Conservation (phyloP, 2,329 filamentous ascomycete species). For the Pseudocercospora macadamiae region DNA sequence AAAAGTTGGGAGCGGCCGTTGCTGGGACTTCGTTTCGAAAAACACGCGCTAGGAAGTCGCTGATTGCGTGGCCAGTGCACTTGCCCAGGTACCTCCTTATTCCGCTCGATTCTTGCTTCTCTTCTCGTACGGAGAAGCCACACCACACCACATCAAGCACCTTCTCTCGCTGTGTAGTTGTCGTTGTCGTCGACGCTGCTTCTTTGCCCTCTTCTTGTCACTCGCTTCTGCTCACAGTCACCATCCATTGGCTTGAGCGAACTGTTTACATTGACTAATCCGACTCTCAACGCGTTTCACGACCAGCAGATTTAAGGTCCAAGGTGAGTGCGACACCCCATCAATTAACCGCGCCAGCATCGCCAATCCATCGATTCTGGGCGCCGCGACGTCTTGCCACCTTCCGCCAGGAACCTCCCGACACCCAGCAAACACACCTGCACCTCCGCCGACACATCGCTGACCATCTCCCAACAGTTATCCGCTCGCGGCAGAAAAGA, state of each 20-base stretch:
- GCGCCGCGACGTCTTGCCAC: conserved; percentile 3
- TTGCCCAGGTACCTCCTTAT: conserved; percentile 13
- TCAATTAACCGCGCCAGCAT: conserved; percentile 1
- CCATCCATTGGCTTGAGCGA: conserved; percentile 13
- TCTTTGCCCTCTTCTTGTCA: conserved; percentile 12
- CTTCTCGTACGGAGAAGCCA: conserved; percentile 8
- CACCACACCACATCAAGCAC: conserved; percentile 12
- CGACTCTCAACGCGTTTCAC: conserved; percentile 12
- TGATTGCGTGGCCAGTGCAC: conserved; percentile 3
- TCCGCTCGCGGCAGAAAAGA: conserved; percentile 20
- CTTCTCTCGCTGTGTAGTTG: conserved; percentile 20
- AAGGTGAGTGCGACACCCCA: conserved; percentile 14
- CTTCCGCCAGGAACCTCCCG: not conserved
- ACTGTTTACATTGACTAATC: conserved; percentile 17
- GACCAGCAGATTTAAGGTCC: conserved; percentile 19
- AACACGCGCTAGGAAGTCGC: not conserved
- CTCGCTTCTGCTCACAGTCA: conserved; percentile 7
- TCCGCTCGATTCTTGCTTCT: conserved; percentile 13
- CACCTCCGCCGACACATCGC: conserved; percentile 13
- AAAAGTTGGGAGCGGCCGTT: not conserved
- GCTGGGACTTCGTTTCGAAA: conserved; percentile 1
- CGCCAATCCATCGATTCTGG: not conserved
- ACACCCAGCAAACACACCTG: conserved; percentile 8
- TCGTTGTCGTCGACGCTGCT: conserved; percentile 3
- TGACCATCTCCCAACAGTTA: conserved; percentile 25